A percentile compares a stretch with the other conserved stretches of the same genome.
These are phyloP conservation scores for Fusarium praegraminearum DNA, from an alignment of 2,329 filamentous ascomycete genomes.

Conservation along the genomic window DNA sequence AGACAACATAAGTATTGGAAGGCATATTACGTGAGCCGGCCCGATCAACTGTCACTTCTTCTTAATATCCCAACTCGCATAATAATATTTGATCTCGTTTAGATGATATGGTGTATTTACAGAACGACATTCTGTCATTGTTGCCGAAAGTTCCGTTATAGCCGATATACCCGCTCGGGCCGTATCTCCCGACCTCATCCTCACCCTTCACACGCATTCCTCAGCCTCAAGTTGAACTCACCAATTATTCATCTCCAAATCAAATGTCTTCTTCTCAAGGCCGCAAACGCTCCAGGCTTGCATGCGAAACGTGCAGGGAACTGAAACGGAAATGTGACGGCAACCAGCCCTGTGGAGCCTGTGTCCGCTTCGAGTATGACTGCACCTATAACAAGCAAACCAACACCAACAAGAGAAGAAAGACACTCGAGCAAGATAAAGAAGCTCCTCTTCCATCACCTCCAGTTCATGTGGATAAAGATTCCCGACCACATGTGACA, in stretches of 20 bases:
- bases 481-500: not conserved
- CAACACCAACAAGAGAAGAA: slow-evolving; percentile 25
- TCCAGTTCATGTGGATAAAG: slow-evolving; percentile 7
- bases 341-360: slow-evolving; percentile 64
- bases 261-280: slow-evolving; percentile 39
- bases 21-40: no score
- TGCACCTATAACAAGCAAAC: slow-evolving; percentile 59
- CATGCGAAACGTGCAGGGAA: slow-evolving; percentile 65
- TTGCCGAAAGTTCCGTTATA: slow-evolving; percentile 51
- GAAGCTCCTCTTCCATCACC: slow-evolving; percentile 7
- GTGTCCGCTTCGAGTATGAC: slow-evolving; percentile 65
- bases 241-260: not conserved
- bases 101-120: no score
- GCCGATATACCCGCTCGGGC: slow-evolving; percentile 34
- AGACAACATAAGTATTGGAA: no score
- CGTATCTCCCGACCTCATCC: slow-evolving; percentile 23
- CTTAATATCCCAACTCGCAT: not conserved
- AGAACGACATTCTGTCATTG: not conserved
- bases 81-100: not conserved
- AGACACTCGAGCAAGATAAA: slow-evolving; percentile 1
- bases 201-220: not conserved
- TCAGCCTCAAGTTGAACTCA: not conserved
- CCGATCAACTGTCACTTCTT: no score
- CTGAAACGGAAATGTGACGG: slow-evolving; percentile 69
- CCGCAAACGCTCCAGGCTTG: slow-evolving; percentile 57